Evolutionary conservation across 2,329 filamentous ascomycete genomes (phyloP), one percentile per base, ranked within the genome.

Genomic region (Anthostomella pinea): DNA sequence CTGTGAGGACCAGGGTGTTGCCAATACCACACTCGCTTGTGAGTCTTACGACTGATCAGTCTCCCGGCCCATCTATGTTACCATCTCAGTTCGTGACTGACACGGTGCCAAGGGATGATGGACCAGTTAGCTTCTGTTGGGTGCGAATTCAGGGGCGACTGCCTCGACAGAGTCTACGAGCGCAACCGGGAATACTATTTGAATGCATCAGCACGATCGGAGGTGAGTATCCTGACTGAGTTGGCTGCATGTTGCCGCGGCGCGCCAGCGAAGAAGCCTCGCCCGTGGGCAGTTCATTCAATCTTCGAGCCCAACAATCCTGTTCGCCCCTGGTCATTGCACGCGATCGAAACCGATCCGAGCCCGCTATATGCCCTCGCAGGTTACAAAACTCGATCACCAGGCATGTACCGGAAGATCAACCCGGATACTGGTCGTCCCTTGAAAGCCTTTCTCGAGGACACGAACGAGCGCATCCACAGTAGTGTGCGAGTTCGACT

Each of bases 81-180:
- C 13, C 11, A 11, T 13, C 26, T 13, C 19, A 8, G 19, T 17
- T 33, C n/a, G 26, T 19, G 17, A 9, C 3, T 42, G 14, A n/a
- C n/a, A n/a, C n/a, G n/a, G n/a, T n/a, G n/a, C n/a, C 5, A 37
- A 73, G 70, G 71, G 72, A 75, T 75, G 72, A 73, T 75, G 69
- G 73, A 76, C 31, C 73, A 77, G 43, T 60, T 77, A 30, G 63
- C 68, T 4, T 72, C 69, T 5, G 58, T 76, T 5, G 71, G 70
- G 6, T 65, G 72, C 21, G 70, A 76, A 48, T 75, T 75, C 43
- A 60, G 39, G 24, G 23, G 41, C 8, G 40, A 56, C n/a, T 45
- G 48, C 3, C 13, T 57, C 7, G 49, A 54, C 4, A 45, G 33
- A 15, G 30, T 53, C 7, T 48, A 72, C 43, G 45, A 59, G 3